Evolutionary conservation across 2,329 filamentous ascomycete species (phyloP).

Genomic region (Sporothrix sp.): DNA sequence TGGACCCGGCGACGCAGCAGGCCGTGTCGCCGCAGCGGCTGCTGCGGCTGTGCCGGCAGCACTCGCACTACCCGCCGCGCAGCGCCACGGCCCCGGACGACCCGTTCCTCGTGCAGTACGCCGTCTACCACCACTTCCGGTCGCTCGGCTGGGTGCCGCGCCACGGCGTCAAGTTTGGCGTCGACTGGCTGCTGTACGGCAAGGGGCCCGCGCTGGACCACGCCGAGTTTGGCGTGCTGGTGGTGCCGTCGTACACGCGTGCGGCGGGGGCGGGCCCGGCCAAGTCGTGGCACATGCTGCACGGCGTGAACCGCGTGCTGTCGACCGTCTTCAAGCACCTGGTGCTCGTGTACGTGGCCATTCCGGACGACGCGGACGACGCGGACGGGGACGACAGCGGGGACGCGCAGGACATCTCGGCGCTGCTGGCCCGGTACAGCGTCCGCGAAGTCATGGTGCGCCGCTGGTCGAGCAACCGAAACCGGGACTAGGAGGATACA

Average conservation of each 20-base stretch:
- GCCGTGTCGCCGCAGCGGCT: slow-evolving; percentile 46
- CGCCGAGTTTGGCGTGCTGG: slow-evolving; percentile 80
- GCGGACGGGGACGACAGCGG: no score
- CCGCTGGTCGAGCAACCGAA: slow-evolving; percentile 78
- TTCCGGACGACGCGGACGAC: no score
- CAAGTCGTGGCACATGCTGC: slow-evolving; percentile 70
- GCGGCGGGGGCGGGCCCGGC: neutral
- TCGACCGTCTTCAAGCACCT: slow-evolving; percentile 84
- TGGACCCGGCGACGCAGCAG: slow-evolving; percentile 35
- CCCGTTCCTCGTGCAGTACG: slow-evolving; percentile 76
- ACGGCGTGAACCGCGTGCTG: slow-evolving; percentile 81
- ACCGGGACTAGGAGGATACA: slow-evolving; percentile 28
- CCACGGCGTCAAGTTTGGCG: slow-evolving; percentile 86
- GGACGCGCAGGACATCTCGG: slow-evolving; percentile 45
- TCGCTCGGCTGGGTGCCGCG: slow-evolving; percentile 92
- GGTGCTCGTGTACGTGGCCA: slow-evolving; percentile 81
- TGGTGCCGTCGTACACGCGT: slow-evolving; percentile 54
- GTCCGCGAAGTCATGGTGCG: slow-evolving; percentile 72
- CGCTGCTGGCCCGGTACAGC: slow-evolving; percentile 57
- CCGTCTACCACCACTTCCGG: slow-evolving; percentile 90
- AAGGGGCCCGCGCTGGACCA: slow-evolving; percentile 90
- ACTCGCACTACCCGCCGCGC: slow-evolving; percentile 59
- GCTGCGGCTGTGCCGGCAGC: slow-evolving; percentile 55
- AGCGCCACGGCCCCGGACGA: slow-evolving; percentile 47
- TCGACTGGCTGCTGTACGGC: slow-evolving; percentile 90